Base-by-base conservation (phyloP, 768 basidiomycete genomes). In the Dioszegia aurantiaca region DNA sequence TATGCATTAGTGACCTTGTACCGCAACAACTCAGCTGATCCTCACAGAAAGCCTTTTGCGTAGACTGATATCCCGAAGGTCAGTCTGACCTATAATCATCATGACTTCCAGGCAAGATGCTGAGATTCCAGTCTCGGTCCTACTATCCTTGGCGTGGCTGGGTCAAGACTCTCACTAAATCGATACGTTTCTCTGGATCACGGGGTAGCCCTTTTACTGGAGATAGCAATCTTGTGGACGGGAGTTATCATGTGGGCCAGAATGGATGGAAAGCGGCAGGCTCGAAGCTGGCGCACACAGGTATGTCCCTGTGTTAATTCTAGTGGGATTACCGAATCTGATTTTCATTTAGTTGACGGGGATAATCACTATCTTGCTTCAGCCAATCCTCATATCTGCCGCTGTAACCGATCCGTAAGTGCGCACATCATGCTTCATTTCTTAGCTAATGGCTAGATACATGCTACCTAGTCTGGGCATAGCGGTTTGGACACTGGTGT, bases 401-500 rank as follows among this genome's bases (percentile, higher is more conserved):
- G 30, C 46, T 4, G 4, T 21, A 16, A 14, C 19, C 3, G 27
- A 28, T 9, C n/a, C 46, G 46, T 47, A 23, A 28, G 46, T n/a
- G n/a, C n/a, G n/a, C n/a, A n/a, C n/a, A n/a, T n/a, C n/a, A n/a
- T n/a, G n/a, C n/a, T n/a, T n/a, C n/a, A n/a, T n/a, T 14, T 17
- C 16, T 17, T 23, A 4, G 46, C 46, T 47, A 28, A 30, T 26
- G n/a, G 14, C 9, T 54, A 77, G 75, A 44, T 95, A 91, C 74
- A 97, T 95, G 72, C 87, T 88, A 1, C 83, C 93, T 63, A 92
- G 94, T 89, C 85, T 97, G 46, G 93, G 88, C 83, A 68, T 65
- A 79, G 78, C 63, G 21, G 61, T 71, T 0, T 52, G 59, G 53
- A 45, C 69, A 3, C 73, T 92, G 36, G 83, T 85, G 63, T 83